A percentile compares a stretch with the other conserved stretches of the same genome.
phyloP scores from a whole-genome alignment of 192 early-diverging fungal species.

The Rhizophagus sp. region DNA sequence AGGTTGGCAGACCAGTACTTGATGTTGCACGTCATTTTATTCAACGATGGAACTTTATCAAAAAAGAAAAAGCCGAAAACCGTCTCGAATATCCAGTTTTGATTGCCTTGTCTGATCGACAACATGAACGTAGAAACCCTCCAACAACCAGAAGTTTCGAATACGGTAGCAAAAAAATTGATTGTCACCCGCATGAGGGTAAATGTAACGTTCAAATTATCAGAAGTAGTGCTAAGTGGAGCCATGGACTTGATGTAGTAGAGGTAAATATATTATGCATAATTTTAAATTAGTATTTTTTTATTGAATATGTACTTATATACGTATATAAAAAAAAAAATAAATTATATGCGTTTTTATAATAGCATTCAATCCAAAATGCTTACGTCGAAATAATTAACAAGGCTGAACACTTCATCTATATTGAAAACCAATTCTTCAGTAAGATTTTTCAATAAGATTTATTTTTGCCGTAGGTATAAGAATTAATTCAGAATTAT shows the following conservation, averaged over 20 bases:
- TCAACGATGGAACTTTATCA: slow-evolving; percentile 91
- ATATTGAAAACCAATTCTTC: slow-evolving; percentile 97
- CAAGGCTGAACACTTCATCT: slow-evolving; percentile 83
- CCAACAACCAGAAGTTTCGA: background rate
- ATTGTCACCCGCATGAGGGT: slow-evolving; percentile 61
- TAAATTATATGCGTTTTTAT: background rate
- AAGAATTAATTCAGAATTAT: background rate
- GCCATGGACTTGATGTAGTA: slow-evolving; percentile 60
- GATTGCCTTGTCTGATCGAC: slow-evolving; percentile 69
- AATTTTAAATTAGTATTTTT: background rate
- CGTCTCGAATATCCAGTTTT: slow-evolving; percentile 63
- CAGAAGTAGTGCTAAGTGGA: slow-evolving; percentile 72
- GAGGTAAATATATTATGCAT: slow-evolving; percentile 42
- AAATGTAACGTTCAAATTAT: slow-evolving; percentile 70
- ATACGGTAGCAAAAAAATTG: slow-evolving; percentile 55
- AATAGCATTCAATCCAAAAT: slow-evolving; percentile 73
- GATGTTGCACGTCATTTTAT: slow-evolving; percentile 89
- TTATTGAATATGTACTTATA: background rate
- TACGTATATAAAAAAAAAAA: background rate
- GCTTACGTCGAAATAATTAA: slow-evolving; percentile 79
- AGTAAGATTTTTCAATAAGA: slow-evolving; percentile 43
- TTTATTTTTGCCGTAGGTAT: background rate
- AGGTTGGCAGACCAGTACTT: slow-evolving; percentile 74
- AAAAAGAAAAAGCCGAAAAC: slow-evolving; percentile 65
- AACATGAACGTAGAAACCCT: slow-evolving; percentile 11